Conservation (phyloP, 768 basidiomycete species). For the Hericium erinaceus region DNA sequence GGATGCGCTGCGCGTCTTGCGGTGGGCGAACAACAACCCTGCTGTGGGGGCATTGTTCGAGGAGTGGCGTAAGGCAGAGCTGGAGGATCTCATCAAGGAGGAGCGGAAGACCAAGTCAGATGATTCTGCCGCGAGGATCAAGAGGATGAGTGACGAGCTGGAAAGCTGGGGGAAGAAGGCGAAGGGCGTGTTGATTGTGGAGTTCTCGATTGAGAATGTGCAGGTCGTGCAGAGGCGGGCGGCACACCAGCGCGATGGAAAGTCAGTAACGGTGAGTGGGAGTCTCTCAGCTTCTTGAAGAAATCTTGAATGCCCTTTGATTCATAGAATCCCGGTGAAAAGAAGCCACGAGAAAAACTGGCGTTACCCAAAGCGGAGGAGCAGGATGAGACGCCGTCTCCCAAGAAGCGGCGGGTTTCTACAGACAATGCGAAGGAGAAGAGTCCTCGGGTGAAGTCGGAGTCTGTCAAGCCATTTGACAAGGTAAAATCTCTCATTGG, state of each 20-base stretch:
- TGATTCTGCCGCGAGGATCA: slow-evolving; percentile 49
- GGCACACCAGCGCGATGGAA: slow-evolving; percentile 37
- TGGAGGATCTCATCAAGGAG: slow-evolving; percentile 43
- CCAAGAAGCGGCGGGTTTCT: neutral
- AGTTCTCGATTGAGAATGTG: slow-evolving; percentile 93
- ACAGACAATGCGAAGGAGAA: neutral
- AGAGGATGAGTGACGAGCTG: slow-evolving; percentile 39
- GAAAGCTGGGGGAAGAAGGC: slow-evolving; percentile 35
- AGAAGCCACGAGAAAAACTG: neutral
- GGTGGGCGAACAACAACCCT: slow-evolving; percentile 92
- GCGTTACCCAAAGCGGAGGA: neutral
- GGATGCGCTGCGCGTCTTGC: slow-evolving; percentile 81
- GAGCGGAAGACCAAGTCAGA: slow-evolving; percentile 42
- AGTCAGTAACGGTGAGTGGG: slow-evolving; percentile 4
- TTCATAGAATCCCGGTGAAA: neutral
- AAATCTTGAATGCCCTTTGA: no score
- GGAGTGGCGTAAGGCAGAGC: slow-evolving; percentile 82
- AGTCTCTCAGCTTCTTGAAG: no score
- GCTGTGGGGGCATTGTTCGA: slow-evolving; percentile 55
- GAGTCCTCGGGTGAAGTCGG: slow-evolving; percentile 4
- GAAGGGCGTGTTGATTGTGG: slow-evolving; percentile 64
- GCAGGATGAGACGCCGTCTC: neutral
- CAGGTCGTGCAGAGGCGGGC: slow-evolving; percentile 78
- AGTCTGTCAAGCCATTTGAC: slow-evolving; percentile 24
- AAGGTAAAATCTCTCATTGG: slow-evolving; percentile 67